Evolutionary conservation across 2,329 filamentous ascomycete species (phyloP).

Genomic region (Apiospora phragmitis): DNA sequence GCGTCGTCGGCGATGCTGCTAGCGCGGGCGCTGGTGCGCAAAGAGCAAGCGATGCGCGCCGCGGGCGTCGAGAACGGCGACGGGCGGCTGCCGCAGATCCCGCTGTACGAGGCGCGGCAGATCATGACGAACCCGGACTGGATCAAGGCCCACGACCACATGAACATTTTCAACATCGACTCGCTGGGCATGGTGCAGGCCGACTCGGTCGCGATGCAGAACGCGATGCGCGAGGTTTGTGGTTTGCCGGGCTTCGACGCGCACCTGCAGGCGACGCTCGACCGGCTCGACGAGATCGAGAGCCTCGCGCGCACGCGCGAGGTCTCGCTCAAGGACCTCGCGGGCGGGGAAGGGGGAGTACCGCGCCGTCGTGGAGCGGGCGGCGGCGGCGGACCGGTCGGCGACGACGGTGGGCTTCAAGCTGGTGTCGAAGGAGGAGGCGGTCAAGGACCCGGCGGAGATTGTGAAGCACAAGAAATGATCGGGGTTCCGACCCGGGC

Average conservation of each 20-base stretch:
- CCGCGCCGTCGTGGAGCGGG: constrained; percentile 14
- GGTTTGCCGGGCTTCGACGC: constrained; percentile 50
- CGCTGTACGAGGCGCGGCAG: constrained; percentile 42
- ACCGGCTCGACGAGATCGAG: constrained; percentile 55
- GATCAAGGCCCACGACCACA: constrained; percentile 56
- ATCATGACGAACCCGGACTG: constrained; percentile 60
- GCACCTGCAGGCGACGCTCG: constrained; percentile 51
- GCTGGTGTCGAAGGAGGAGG: not conserved
- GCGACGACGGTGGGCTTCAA: not conserved
- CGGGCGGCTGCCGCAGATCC: constrained; percentile 35
- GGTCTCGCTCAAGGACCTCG: constrained; percentile 53
- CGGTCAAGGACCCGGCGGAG: not conserved
- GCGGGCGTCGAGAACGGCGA: constrained; percentile 18
- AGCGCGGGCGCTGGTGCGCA: constrained; percentile 55
- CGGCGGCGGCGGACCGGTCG: not conserved
- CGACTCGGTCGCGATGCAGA: constrained; percentile 59
- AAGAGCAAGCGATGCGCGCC: constrained; percentile 36
- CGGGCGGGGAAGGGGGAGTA: constrained; percentile 19
- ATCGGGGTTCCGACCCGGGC: no score
- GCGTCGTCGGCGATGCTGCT: constrained; percentile 57
- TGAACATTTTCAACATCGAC: constrained; percentile 60
- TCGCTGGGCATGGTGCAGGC: constrained; percentile 55
- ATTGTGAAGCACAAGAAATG: not conserved
- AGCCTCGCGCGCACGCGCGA: constrained; percentile 54
- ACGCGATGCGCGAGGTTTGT: constrained; percentile 56